Evolutionary conservation across 2,329 filamentous ascomycete genomes (phyloP), one percentile per base, ranked within the genome.

Genomic region (Cadophora luteo-olivacea): DNA sequence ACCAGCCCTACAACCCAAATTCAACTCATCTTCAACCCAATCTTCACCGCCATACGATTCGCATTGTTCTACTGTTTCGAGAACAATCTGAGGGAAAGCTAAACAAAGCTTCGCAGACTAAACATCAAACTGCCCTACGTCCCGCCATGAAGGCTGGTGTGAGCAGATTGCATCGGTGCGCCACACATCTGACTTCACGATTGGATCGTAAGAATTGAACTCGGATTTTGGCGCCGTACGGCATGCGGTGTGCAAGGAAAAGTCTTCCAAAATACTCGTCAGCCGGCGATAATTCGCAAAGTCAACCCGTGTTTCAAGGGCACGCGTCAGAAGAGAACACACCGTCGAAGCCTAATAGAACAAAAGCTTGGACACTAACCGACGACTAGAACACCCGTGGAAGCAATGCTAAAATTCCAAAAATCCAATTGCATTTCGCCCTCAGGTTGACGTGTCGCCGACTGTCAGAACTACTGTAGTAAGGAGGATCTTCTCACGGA

Each of bases 51-150:
- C 33, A 19, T 38, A 9, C 33, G n/a, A 58, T 9, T 60, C 57
- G 57, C 36, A 41, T 25, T 60, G 33, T 60, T 60, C 57, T 60
- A 29, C 57, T 45, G 57, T 60, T 60, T 60, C 57, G 57, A 60
- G 57, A 60, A 60, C 33, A 60, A 16, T 29, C 57, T 19, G 33
- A 60, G 33, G 52, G 14, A 60, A 60, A 25, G 57, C 57, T 60
- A 60, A 45, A 45, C 33, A 16, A 25, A 24, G 33, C 57, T 60
- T 38, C n/a, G n/a, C 33, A 45, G 33, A 41, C 57, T 60, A 41
- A 25, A 22, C 19, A 45, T 41, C 36, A 60, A 60, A 60, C 57
- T 60, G 57, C 57, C 57, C 33, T 45, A 45, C 22, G 57, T 60
- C 12, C 36, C 36, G 33, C n/a, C 36, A 41, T 25, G 12, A 25